Evolutionary conservation across 1,139 yeast genomes (phyloP).

Genomic region (Kluyveromyces marxianus): DNA sequence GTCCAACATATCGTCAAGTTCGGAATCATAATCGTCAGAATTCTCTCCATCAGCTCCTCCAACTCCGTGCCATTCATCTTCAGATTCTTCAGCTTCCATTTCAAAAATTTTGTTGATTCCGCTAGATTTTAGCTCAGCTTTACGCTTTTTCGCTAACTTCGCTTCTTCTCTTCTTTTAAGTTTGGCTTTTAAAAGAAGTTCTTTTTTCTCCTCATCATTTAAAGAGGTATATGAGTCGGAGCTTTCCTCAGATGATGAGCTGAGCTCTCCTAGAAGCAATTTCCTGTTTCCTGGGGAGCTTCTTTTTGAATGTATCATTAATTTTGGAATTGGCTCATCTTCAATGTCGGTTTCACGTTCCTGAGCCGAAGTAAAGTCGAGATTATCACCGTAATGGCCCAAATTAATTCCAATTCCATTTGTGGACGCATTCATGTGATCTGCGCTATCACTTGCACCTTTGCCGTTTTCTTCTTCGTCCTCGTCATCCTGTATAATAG

Average conservation of each 20-base stretch:
- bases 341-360: background rate
- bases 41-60: constrained; percentile 78
- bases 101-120: constrained; percentile 33
- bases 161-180: constrained; percentile 30
- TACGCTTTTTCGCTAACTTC: constrained; percentile 36
- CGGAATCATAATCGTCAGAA: constrained; percentile 62
- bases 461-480: constrained; percentile 10
- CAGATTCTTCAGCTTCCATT: constrained; percentile 87
- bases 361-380: constrained; percentile 2
- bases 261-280: too few relatives aligned
- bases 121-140: constrained; percentile 30
- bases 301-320: background rate
- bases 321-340: background rate
- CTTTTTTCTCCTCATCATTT: constrained; percentile 9
- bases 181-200: constrained; percentile 7
- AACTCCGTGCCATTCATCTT: constrained; percentile 89
- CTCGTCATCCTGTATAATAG: constrained; percentile 10
- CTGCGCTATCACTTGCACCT: background rate
- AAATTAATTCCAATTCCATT: background rate
- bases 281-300: too few relatives aligned
- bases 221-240: background rate
- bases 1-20: constrained; percentile 77
- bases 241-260: background rate
- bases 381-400: background rate
- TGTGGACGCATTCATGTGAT: background rate